Base-by-base conservation (phyloP, 768 basidiomycete genomes). In the Boletus reticuloceps region DNA sequence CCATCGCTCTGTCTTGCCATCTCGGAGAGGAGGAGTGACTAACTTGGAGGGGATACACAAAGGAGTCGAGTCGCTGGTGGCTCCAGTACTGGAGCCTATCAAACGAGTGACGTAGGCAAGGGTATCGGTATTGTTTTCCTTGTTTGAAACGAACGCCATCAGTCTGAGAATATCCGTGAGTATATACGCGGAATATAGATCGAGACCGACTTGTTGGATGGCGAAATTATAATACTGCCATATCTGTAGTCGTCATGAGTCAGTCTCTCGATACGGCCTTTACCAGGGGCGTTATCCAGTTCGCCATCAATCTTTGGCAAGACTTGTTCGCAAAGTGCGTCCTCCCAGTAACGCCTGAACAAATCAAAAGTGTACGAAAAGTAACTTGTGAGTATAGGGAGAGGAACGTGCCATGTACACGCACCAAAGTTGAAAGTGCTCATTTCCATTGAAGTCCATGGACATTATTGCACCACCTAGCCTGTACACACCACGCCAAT, bases 321-420 rank as follows among this genome's bases (percentile, higher is more conserved):
- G 19, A 57, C 56, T 8, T 52, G 58, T 9, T 65, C 56, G 17
- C 62, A 63, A 36, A 64, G 52, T 16, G 56, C 36, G 32, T 78
- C 72, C 47, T 77, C 76, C 77, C 77, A 78, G 59, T 76, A 75
- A 32, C 77, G 76, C 73, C 74, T 74, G 19, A 8, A 27, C 27
- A 27, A 27, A 27, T 27, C 8, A 27, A 27, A 27, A 27, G 25
- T 27, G 27, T 29, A 29, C 27, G 27, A 29, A 29, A 29, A 29
- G 27, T 29, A 2, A 29, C 9, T 29, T 29, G 27, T 29, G 27
- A 29, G 27, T 29, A 29, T 29, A 29, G 8, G n/a, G 9, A 29
- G 27, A 37, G 22, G 20, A 27, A 40, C 5, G 13, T n/a, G 20
- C 16, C 25, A 32, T 16, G 17, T 9, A 25, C 25, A 60, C 69